Evolutionary conservation across 75 land plant species (phyloP).

Genomic region (Pinus albicaulis): DNA sequence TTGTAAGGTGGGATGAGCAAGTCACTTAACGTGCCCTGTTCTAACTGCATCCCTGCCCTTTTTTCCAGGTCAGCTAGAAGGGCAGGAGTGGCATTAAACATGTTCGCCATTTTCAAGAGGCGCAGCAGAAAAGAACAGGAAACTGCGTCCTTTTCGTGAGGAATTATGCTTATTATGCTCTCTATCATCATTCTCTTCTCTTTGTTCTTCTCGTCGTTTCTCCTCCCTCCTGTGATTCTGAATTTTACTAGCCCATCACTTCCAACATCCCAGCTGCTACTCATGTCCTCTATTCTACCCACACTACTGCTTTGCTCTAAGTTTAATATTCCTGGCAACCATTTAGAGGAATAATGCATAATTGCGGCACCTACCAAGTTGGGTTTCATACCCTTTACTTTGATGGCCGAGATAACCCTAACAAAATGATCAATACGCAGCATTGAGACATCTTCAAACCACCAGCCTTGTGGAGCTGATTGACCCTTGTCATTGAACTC

Average conservation of each 20-base stretch:
- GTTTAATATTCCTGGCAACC: slow-evolving; percentile 64
- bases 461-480: slow-evolving; percentile 57
- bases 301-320: slow-evolving; percentile 14
- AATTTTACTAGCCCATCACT: slow-evolving; percentile 15
- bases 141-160: slow-evolving; percentile 75
- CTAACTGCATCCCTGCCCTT: slow-evolving; percentile 83
- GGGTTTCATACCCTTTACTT: slow-evolving; percentile 82
- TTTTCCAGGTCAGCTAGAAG: slow-evolving; percentile 77
- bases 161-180: slow-evolving; percentile 81
- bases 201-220: slow-evolving; percentile 14
- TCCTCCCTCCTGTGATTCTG: background rate
- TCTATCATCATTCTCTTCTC: slow-evolving; percentile 75
- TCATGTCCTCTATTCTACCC: slow-evolving; percentile 3
- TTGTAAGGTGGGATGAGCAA: slow-evolving; percentile 74
- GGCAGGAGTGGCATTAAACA: slow-evolving; percentile 68
- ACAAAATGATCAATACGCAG: slow-evolving; percentile 77
- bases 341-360: slow-evolving; percentile 72
- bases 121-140: slow-evolving; percentile 72
- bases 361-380: slow-evolving; percentile 79
- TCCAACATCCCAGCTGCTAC: background rate
- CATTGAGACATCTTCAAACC: slow-evolving; percentile 87
- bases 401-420: slow-evolving; percentile 76
- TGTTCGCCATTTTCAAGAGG: slow-evolving; percentile 65
- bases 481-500: slow-evolving; percentile 41
- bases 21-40: slow-evolving; percentile 68